A percentile compares a stretch with the other conserved stretches of the same genome.
Conservation (phyloP, 495 filamentous ascomycete genomes). For the Aspergillus hancockii region DNA sequence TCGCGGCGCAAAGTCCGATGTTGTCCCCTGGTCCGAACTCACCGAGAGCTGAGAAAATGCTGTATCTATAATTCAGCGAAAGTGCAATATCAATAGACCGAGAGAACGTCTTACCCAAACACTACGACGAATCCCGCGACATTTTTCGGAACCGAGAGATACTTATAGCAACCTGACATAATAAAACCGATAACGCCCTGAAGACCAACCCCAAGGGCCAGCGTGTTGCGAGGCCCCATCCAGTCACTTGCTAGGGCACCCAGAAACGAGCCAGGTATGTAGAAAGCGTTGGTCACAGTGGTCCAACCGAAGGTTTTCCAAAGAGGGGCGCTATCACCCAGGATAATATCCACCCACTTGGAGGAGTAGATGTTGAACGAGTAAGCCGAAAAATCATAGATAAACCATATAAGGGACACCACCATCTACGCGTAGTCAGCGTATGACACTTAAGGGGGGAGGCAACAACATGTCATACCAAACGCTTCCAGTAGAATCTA, state of each 20-base stretch:
- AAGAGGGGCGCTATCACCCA: slow-evolving; percentile 54
- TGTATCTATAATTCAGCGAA: slow-evolving; percentile 22
- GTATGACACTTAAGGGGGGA: slow-evolving; percentile 13
- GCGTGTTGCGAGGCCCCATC: slow-evolving; percentile 71
- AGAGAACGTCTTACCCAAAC: slow-evolving; percentile 48
- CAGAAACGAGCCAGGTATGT: slow-evolving; percentile 76
- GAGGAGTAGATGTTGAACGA: slow-evolving; percentile 79
- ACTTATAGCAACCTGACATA: slow-evolving; percentile 75
- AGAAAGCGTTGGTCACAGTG: slow-evolving; percentile 80
- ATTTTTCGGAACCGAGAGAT: slow-evolving; percentile 59
- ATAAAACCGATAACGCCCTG: slow-evolving; percentile 84
- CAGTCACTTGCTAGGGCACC: slow-evolving; percentile 76
- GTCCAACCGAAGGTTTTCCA: slow-evolving; percentile 84
- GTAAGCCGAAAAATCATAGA: slow-evolving; percentile 85
- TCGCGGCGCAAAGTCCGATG: slow-evolving; percentile 83
- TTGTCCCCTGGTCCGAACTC: slow-evolving; percentile 90
- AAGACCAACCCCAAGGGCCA: slow-evolving; percentile 63
- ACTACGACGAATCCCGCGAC: slow-evolving; percentile 79
- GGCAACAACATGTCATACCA: slow-evolving; percentile 26
- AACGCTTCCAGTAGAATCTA: slow-evolving; percentile 54
- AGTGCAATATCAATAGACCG: too few species aligned
- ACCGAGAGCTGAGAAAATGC: slow-evolving; percentile 81
- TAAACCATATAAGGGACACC: slow-evolving; percentile 85
- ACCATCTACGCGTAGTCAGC: slow-evolving; percentile 64
- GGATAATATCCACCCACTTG: slow-evolving; percentile 67